Base-by-base conservation (phyloP, 176 grass and related monocot species). In the Carex kokanica region DNA sequence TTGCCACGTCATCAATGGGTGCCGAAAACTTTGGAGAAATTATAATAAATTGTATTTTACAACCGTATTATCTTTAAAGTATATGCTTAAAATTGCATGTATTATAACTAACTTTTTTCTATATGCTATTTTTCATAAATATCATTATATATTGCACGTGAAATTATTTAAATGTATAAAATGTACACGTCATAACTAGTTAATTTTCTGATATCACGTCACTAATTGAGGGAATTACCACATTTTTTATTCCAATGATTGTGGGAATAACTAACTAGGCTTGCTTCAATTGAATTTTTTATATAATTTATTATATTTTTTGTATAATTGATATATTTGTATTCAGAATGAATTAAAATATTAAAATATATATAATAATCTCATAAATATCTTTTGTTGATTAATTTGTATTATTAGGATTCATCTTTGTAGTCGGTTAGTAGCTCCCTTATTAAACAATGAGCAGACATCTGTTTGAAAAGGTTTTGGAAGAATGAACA, bases 391-490 rank as follows among this genome's bases (percentile, higher is more conserved):
- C 11, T 27, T 49, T 49, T 49, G 10, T 49, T 49, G 9, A 49
- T 49, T 2, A 49, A 49, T 49, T 11, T 11, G 45, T 49, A 10
- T 49, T 36, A 27, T 27, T 6, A 24, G 16, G 31, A 17, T 10
- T 64, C 9, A n/a, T 25, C 20, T 47, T 6, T 64, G 79, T 45
- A 24, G 18, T 65, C 6, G 16, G 18, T 27, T 82, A 65, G 21
- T 60, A 65, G 14, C 8, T 15, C n/a, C 32, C 52, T 81, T 45
- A 81, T 64, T 66, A 82, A 82, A 82, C 23, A 64, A 80, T n/a
- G n/a, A n/a, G n/a, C n/a, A 29, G 34, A 45, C 40, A 36, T 47
- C 62, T 31, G 25, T 51, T 65, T 82, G 29, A 49, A 64, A 81
- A 82, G 66, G 25, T 13, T 27, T 63, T 4, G 3, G 20, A 82